A percentile compares a stretch with the other conserved stretches of the same genome.
Evolutionary conservation across 2,329 filamentous ascomycete genomes (phyloP).

Genomic region (Trichoderma afroharzianum): DNA sequence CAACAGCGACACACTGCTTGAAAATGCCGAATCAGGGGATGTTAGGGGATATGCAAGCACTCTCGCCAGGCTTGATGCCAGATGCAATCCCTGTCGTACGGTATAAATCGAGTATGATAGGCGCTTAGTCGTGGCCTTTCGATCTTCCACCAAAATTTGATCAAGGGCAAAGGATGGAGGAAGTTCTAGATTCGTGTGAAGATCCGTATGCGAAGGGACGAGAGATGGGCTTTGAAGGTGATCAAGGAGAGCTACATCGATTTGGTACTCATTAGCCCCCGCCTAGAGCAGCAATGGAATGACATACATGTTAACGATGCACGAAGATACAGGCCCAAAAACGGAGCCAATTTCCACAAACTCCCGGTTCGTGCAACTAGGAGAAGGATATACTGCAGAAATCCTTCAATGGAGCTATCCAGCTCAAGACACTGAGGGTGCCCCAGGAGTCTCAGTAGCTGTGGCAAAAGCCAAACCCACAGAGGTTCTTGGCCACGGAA

Average conservation of each 20-base stretch:
- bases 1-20: slow-evolving; percentile 33
- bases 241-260: slow-evolving; percentile 31
- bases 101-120: slow-evolving; percentile 40
- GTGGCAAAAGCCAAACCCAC: slow-evolving; percentile 63
- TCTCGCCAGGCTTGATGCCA: slow-evolving; percentile 42
- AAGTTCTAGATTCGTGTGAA: slow-evolving; percentile 30
- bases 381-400: slow-evolving; percentile 49
- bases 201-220: slow-evolving; percentile 27
- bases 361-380: slow-evolving; percentile 40
- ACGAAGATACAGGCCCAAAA: slow-evolving; percentile 47
- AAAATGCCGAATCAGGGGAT: slow-evolving; percentile 32
- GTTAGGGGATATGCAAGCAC: slow-evolving; percentile 42
- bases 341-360: slow-evolving; percentile 47
- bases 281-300: neutral
- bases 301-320: slow-evolving; percentile 45
- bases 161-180: slow-evolving; percentile 39
- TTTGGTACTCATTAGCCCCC: neutral
- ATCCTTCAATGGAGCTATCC: slow-evolving; percentile 47
- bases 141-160: slow-evolving; percentile 31
- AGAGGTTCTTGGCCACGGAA: slow-evolving; percentile 58
- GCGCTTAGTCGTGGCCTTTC: slow-evolving; percentile 24
- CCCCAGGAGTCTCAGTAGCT: slow-evolving; percentile 55
- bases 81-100: slow-evolving; percentile 43
- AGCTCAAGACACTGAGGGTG: slow-evolving; percentile 47
- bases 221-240: slow-evolving; percentile 33